These are phyloP conservation scores for Ophiosphaerella herpotricha DNA, from an alignment of 2,329 filamentous ascomycete species.

Conservation along the genomic window DNA sequence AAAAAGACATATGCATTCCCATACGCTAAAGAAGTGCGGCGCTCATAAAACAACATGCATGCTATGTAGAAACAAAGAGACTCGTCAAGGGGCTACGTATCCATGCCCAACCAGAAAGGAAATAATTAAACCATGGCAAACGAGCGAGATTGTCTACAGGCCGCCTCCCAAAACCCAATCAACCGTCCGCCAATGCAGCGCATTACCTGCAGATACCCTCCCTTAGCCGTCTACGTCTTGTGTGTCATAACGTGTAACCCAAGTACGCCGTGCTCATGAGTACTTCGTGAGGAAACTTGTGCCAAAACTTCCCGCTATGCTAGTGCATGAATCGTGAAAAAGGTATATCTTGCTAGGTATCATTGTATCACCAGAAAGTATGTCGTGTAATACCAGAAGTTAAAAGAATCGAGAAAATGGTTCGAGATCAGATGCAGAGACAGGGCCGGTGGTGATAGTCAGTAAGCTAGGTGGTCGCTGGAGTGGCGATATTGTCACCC, in stretches of 20 bases:
- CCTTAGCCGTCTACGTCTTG: conserved; percentile 26
- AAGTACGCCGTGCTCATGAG: conserved; percentile 23
- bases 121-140: conserved; percentile 19
- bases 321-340: conserved; percentile 40
- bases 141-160: conserved; percentile 27
- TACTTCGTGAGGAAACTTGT: conserved; percentile 18
- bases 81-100: conserved; percentile 19
- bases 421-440: conserved; percentile 22
- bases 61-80: conserved; percentile 25
- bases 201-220: conserved; percentile 10
- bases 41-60: conserved; percentile 31
- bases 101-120: conserved; percentile 22
- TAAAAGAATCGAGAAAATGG: conserved; percentile 23
- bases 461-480: not conserved
- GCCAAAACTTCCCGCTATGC: conserved; percentile 40
- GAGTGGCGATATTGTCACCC: not conserved
- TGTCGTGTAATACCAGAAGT: conserved; percentile 26
- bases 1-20: not conserved
- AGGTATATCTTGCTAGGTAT: conserved; percentile 45
- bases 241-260: conserved; percentile 23
- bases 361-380: conserved; percentile 35
- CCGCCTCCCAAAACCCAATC: conserved; percentile 22
- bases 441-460: conserved; percentile 4
- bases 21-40: conserved; percentile 13
- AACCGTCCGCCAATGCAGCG: conserved; percentile 9